Base-by-base conservation (phyloP, 768 basidiomycete species). In the Lactarius hengduanensis region DNA sequence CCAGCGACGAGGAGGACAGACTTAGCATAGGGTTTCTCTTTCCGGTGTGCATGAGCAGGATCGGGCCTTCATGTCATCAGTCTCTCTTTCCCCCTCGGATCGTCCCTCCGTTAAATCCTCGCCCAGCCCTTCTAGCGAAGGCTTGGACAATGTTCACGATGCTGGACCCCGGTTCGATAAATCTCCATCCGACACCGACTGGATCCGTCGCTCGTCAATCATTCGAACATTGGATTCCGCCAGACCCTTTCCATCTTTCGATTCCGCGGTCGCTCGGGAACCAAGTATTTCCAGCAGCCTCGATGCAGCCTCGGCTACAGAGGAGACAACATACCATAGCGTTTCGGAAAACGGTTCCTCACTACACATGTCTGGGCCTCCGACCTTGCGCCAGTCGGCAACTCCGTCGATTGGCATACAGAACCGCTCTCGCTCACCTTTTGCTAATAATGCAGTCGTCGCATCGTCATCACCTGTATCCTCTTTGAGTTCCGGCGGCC, bases 401-500 rank as follows among this genome's bases (percentile, higher is more conserved):
- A 61, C 70, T 10, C 61, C 68, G 59, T 69, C 70, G 16, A 70
- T 71, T 30, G 62, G 68, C 32, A 71, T 71, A 47, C 70, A 71
- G 55, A 54, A 64, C 56, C 73, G 70, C 66, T 75, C 77, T 45
- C 77, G 78, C 56, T 76, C 82, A 2, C 75, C 81, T 9, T 79
- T 82, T 4, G 81, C 81, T 72, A 80, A 80, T 66, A 74, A 75
- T 54, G 79, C 80, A 34, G 77, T 80, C 34, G 81, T 84, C 71
- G 79, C 81, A 4, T 89, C 91, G 3, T 81, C 86, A 3, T 93
- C 91, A 2, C 91, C 91, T 8, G 89, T 86, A 22, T 92, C 91
- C 9, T 93, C 91, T 13, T 73, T 89, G 70, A 89, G 86, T 74
- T 92, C 91, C 13, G 86, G 83, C 60, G 89, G 88, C 70, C 87